A percentile compares a stretch with the other conserved stretches of the same genome.
These are phyloP conservation scores for Claviceps sp. DNA, from an alignment of 2,329 filamentous ascomycete genomes.

Conservation along the genomic window DNA sequence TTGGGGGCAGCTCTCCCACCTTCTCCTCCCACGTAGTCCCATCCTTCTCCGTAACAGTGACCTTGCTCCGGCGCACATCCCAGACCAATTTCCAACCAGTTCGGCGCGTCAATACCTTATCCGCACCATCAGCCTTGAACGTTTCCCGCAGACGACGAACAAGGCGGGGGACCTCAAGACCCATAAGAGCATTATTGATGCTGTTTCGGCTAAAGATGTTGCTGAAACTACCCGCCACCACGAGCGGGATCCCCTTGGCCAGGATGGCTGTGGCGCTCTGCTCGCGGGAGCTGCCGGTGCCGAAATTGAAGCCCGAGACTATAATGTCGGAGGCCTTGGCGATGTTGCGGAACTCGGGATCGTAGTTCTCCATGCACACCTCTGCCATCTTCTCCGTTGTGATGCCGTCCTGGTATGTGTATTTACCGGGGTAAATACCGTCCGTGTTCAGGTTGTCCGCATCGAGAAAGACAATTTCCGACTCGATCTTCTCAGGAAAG, in stretches of 20 bases:
- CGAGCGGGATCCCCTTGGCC: constrained; percentile 66
- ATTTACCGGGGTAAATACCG: constrained; percentile 36
- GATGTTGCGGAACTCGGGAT: constrained; percentile 50
- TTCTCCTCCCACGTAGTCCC: constrained; percentile 63
- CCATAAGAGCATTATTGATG: constrained; percentile 69
- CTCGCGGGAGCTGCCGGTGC: constrained; percentile 57
- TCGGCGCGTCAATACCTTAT: constrained; percentile 2
- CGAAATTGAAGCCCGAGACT: constrained; percentile 80
- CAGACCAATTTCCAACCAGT: constrained; percentile 76
- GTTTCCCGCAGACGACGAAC: constrained; percentile 51
- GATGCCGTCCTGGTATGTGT: constrained; percentile 83
- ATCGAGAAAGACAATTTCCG: background rate
- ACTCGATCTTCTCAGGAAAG: background rate
- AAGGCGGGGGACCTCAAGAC: constrained; percentile 54
- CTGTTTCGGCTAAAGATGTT: constrained; percentile 72
- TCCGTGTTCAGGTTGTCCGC: background rate
- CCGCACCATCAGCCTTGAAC: constrained; percentile 29
- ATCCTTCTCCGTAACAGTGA: constrained; percentile 53
- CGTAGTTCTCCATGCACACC: constrained; percentile 92
- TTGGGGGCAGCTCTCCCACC: constrained; percentile 71
- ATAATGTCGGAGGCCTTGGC: constrained; percentile 65
- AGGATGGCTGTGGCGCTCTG: constrained; percentile 77
- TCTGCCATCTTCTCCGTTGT: constrained; percentile 67
- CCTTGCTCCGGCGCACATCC: constrained; percentile 62
- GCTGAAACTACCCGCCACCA: constrained; percentile 67